Evolutionary conservation across 2,329 filamentous ascomycete genomes (phyloP), one percentile per base, ranked within the genome.

Genomic region (Laburnicola sp.): DNA sequence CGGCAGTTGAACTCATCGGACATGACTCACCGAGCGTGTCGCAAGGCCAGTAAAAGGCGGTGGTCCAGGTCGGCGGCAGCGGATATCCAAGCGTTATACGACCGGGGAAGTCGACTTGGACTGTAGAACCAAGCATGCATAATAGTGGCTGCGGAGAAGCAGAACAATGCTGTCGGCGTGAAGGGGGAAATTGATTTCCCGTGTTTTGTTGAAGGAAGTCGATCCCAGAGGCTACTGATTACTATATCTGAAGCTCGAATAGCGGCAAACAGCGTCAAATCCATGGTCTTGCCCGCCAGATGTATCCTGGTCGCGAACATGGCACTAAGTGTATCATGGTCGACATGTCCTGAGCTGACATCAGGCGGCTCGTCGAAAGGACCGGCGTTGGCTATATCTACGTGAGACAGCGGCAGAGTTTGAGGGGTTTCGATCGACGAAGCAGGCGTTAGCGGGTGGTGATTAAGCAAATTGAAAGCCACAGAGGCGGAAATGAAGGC

Each of bases 111-210:
- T 21, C 83, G 80, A 31, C 83, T 78, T 0, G 90, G 89, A 7
- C 78, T 71, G 74, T 93, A 96, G 69, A 95, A 86, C 88, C 89
- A 96, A 16, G 89, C 82, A 87, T 89, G 93, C 91, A 95, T 96
- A 59, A 95, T 86, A 32, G 89, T 75, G 22, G 86, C 87, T 34
- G 83, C 85, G 21, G 88, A 91, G 30, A 80, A 71, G 38, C 87
- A 84, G 70, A 96, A 95, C 16, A 92, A 74, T 4, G 82, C 74
- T 3, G 88, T 82, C 65, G 93, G 87, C n/a, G 83, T 76, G 32
- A 83, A 68, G 26, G 65, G 63, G 26, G 75, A 70, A 5, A 72
- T 30, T n/a, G 32, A 27, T 2, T 44, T 35, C 2, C 54, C 31
- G 9, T 35, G 36, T 10, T 50, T 54, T 2, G 49, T 49, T 3